These are phyloP conservation scores for Aspergillus nomiae DNA, from an alignment of 2,329 filamentous ascomycete genomes.

Conservation along the genomic window DNA sequence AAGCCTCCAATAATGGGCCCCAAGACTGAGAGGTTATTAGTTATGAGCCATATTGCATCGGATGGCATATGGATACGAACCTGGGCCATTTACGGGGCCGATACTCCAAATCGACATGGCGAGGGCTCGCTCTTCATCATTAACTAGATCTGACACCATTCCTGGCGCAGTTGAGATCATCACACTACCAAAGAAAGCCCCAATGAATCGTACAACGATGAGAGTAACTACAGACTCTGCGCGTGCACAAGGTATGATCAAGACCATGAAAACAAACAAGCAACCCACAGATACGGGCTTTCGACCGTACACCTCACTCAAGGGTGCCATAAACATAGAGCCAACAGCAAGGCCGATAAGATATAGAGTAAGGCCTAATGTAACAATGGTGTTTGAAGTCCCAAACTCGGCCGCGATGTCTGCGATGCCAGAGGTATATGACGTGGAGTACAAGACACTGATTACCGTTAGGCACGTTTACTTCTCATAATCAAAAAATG, in stretches of 20 bases:
- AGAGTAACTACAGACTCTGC: conserved; percentile 68
- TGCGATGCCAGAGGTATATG: conserved; percentile 72
- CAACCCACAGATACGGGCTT: conserved; percentile 67
- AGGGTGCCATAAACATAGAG: conserved; percentile 70
- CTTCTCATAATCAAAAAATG: neutral
- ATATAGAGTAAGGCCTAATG: conserved; percentile 77
- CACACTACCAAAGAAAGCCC: conserved; percentile 72
- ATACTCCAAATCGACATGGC: conserved; percentile 82
- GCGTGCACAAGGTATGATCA: conserved; percentile 72
- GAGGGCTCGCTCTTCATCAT: conserved; percentile 76
- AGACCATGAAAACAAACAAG: conserved; percentile 64
- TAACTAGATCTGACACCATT: conserved; percentile 79
- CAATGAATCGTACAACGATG: conserved; percentile 73
- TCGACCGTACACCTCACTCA: conserved; percentile 54
- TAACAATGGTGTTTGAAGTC: conserved; percentile 61
- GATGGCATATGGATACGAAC: conserved; percentile 23
- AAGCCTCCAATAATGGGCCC: conserved; percentile 81
- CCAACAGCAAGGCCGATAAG: conserved; percentile 73
- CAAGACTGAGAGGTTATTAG: conserved; percentile 38
- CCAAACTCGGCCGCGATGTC: conserved; percentile 70
- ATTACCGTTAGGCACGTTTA: neutral
- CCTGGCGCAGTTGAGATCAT: conserved; percentile 85
- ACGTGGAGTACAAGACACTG: conserved; percentile 72
- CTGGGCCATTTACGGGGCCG: conserved; percentile 77
- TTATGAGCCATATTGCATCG: neutral